Evolutionary conservation across 768 basidiomycete genomes (phyloP).

Genomic region (Suillus americanus): DNA sequence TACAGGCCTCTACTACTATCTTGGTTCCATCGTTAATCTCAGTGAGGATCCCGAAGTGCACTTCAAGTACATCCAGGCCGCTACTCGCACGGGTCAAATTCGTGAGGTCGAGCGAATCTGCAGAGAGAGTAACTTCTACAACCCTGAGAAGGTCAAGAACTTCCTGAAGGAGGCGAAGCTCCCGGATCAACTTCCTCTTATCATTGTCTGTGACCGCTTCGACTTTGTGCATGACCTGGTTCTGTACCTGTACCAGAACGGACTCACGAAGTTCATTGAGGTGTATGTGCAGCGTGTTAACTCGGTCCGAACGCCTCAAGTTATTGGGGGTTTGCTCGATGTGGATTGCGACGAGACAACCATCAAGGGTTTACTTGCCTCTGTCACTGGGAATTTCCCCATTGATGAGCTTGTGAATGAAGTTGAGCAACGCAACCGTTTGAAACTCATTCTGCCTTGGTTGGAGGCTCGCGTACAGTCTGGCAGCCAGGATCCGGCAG

Average conservation of each 20-base stretch:
- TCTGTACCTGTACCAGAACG: constrained; percentile 97
- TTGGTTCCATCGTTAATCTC: constrained; percentile 96
- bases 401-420: constrained; percentile 97
- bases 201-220: constrained; percentile 99
- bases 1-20: constrained; percentile 92
- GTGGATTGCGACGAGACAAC: constrained; percentile 97
- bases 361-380: constrained; percentile 91
- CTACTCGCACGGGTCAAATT: constrained; percentile 96
- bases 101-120: constrained; percentile 99
- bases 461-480: constrained; percentile 89
- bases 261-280: constrained; percentile 95
- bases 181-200: constrained; percentile 93
- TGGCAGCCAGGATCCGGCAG: constrained; percentile 90
- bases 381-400: constrained; percentile 95
- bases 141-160: constrained; percentile 99
- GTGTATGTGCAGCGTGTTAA: constrained; percentile 99
- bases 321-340: constrained; percentile 93
- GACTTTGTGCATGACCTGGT: constrained; percentile 99
- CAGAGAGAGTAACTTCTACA: constrained; percentile 95
- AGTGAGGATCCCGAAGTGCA: constrained; percentile 96
- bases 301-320: constrained; percentile 94
- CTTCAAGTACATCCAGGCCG: constrained; percentile 99
- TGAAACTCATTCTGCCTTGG: constrained; percentile 98
- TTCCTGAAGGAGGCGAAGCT: constrained; percentile 99
- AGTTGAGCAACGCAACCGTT: constrained; percentile 92